Conservation (phyloP, 495 filamentous ascomycete genomes). For the Hamigera avellanea region DNA sequence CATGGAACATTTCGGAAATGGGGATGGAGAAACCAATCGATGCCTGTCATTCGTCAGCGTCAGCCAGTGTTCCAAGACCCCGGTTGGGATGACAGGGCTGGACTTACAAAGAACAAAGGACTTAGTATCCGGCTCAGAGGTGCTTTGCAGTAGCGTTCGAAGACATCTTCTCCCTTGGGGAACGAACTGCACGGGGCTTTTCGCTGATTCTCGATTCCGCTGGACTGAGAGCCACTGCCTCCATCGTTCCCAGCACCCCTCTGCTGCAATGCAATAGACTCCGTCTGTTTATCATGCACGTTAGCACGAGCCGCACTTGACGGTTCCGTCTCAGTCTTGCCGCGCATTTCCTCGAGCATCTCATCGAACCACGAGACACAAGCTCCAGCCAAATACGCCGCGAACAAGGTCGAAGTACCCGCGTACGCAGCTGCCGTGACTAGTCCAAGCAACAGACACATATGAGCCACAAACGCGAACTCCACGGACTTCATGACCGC, state of each 20-base stretch:
- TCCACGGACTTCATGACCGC: conserved; percentile 7
- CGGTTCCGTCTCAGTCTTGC: neutral
- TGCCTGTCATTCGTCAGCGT: conserved; percentile 25
- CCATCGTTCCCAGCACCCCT: too few relatives aligned
- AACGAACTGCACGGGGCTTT: neutral
- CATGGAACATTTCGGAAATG: conserved; percentile 55
- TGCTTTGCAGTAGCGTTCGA: conserved; percentile 42
- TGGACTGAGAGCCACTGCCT: too few relatives aligned
- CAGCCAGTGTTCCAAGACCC: too few relatives aligned
- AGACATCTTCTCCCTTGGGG: conserved; percentile 30
- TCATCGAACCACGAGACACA: conserved; percentile 44
- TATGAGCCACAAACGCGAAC: conserved; percentile 29
- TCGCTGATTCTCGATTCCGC: too few relatives aligned
- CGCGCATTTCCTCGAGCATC: neutral
- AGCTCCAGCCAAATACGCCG: conserved; percentile 57
- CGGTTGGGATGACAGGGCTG: too few relatives aligned
- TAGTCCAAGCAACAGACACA: conserved; percentile 36
- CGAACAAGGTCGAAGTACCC: conserved; percentile 58
- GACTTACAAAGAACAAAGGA: conserved; percentile 64
- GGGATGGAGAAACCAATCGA: conserved; percentile 75
- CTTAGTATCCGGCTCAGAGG: conserved; percentile 44
- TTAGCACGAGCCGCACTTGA: too few relatives aligned
- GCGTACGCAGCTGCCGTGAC: conserved; percentile 49
- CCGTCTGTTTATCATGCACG: too few relatives aligned
- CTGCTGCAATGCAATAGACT: too few relatives aligned